phyloP scores from a whole-genome alignment of 208 protist genomes.

The Crithidia sp. region DNA sequence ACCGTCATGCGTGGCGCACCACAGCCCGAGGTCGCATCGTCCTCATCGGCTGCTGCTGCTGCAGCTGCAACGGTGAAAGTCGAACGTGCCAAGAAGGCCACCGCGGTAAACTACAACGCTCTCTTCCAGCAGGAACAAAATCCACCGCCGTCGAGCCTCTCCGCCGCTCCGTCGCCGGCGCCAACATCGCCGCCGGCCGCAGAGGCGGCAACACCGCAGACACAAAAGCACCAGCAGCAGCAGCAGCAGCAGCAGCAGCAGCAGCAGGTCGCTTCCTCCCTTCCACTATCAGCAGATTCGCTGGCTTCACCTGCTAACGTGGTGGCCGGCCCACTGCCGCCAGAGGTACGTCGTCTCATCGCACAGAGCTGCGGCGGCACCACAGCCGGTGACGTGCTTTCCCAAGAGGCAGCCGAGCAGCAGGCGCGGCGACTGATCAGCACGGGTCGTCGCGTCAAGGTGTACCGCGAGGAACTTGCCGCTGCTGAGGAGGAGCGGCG shows the following conservation, averaged over 20 bases:
- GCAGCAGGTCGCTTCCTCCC: neutral
- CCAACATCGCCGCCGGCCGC: neutral
- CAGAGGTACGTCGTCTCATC: slow-evolving; percentile 78
- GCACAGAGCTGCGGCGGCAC: slow-evolving; percentile 34
- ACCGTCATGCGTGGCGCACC: neutral
- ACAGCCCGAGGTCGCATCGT: neutral
- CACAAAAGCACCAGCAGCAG: no score
- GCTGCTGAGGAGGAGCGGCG: slow-evolving; percentile 68
- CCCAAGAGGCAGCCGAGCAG: slow-evolving; percentile 63
- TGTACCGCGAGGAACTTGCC: slow-evolving; percentile 81
- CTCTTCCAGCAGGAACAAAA: slow-evolving; percentile 32
- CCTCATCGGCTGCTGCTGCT: neutral
- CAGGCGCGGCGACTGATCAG: slow-evolving; percentile 82
- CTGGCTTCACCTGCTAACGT: no score
- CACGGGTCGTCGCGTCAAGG: slow-evolving; percentile 71
- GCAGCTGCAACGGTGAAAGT: neutral
- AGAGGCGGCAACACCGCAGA: neutral
- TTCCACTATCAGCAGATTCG: no score
- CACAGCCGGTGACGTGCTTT: neutral
- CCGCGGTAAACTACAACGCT: slow-evolving; percentile 54
- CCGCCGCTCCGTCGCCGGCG: neutral
- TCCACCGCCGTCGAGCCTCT: neutral
- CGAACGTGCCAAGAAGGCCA: slow-evolving; percentile 2
- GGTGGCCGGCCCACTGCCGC: slow-evolving; percentile 50
- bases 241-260: neutral